Conservation (phyloP, 78 protist genomes). For the slime mould (Dictyostelium discoideum) region dicty_2.7 NC_007090.3:140001-140500, state of each 20-base stretch:
- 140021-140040: background rate
- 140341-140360: too few species aligned
- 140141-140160: conserved; percentile 70
- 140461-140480: too few species aligned
- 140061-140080: conserved; percentile 41
- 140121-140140: conserved; percentile 60
- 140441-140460: too few species aligned
- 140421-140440: background rate
- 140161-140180: conserved; percentile 76
- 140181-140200: conserved; percentile 66
- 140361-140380: too few species aligned
- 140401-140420: background rate
- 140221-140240: background rate
- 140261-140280: too few species aligned
- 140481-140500: background rate
- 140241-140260: too few species aligned
- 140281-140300: too few species aligned
- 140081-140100: conserved; percentile 62
- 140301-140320: too few species aligned
- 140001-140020: conserved; percentile 25
- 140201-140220: conserved; percentile 66
- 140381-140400: too few species aligned
- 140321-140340: too few species aligned
- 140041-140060: background rate
- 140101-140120: conserved; percentile 51